Percentiles rank a stretch among this genome's conserved stretches.
Evolutionary conservation across 202 grass and related monocot species (phyloP).

Genomic region (Zoysia matrella): DNA sequence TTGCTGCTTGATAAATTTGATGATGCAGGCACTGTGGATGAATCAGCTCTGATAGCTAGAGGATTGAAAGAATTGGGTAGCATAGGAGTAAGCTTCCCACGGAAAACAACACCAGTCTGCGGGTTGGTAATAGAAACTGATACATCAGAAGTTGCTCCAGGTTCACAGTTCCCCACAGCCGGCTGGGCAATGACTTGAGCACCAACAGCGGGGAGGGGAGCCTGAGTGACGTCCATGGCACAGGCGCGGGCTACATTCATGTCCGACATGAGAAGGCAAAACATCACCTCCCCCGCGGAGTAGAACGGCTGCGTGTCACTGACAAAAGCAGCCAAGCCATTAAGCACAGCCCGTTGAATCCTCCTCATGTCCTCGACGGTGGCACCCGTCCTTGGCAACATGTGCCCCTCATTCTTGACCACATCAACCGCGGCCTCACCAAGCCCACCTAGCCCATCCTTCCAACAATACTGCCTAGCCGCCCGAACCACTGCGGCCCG

Average conservation of each 20-base stretch:
- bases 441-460: slow-evolving; percentile 65
- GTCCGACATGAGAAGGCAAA: slow-evolving; percentile 89
- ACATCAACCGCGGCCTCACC: slow-evolving; percentile 61
- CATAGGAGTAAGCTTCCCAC: slow-evolving; percentile 41
- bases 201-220: slow-evolving; percentile 42
- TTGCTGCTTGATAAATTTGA: slow-evolving; percentile 52
- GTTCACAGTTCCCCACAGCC: slow-evolving; percentile 42
- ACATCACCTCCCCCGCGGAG: slow-evolving; percentile 82
- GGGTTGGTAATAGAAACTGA: slow-evolving; percentile 49
- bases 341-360: slow-evolving; percentile 65
- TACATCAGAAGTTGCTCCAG: slow-evolving; percentile 35
- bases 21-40: slow-evolving; percentile 37
- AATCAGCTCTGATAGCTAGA: slow-evolving; percentile 49
- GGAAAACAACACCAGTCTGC: slow-evolving; percentile 50
- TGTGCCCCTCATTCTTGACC: slow-evolving; percentile 69
- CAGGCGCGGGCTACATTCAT: slow-evolving; percentile 77
- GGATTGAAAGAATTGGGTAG: slow-evolving; percentile 45
- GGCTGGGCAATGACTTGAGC: slow-evolving; percentile 52
- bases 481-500: slow-evolving; percentile 65
- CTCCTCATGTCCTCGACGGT: slow-evolving; percentile 70
- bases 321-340: slow-evolving; percentile 69
- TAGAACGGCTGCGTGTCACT: slow-evolving; percentile 80
- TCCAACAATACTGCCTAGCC: slow-evolving; percentile 61
- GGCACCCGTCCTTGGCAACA: slow-evolving; percentile 54
- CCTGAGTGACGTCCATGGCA: slow-evolving; percentile 59